Evolutionary conservation across 1,284 basidiomycete species (phyloP), one percentile per base, ranked within the genome.

Genomic region (Leccinum insolens): DNA sequence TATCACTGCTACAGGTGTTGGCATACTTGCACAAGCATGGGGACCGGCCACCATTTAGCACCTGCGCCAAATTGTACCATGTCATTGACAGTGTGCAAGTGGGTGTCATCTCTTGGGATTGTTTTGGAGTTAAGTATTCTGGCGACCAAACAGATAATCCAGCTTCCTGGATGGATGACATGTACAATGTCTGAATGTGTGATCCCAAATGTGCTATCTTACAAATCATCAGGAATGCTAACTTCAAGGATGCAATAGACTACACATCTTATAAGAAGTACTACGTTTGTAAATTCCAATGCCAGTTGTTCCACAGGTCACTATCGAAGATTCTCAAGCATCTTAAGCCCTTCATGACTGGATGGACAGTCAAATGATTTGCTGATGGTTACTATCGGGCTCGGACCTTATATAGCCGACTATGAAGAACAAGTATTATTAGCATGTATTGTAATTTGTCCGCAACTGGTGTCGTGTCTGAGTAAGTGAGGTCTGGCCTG

Each of bases 351-450:
- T n/a, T 3, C 4, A 65, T 65, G 64, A 5, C 7, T 1, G 9
- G 2, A 1, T 39, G 20, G 20, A 39, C 28, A 28, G 4, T 65
- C 31, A n/a, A 17, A 14, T 2, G 4, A 4, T 65, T 49, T 20
- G 22, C 20, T 2, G 46, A 65, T 11, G 46, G 57, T 4, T 28
- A 65, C 22, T 65, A 28, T 4, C 34, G 3, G 1, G 1, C 34
- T 65, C 2, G 22, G 44, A 5, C 64, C 64, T 1, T 65, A 65
- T 7, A 65, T 65, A 14, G 64, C 44, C 3, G 34, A 63, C 20
- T 65, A 65, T 3, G 34, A 61, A 37, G 64, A 65, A 7, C 61
- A 65, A 17, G 61, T 52, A 1, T 12, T 65, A 3, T 7, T 65
- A 2, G 9, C 61, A 3, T 65, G 44, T 12, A 65, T 31, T 31